Evolutionary conservation across 176 grass and related monocot genomes (phyloP).

Genomic region (Cenchrus purpureus): DNA sequence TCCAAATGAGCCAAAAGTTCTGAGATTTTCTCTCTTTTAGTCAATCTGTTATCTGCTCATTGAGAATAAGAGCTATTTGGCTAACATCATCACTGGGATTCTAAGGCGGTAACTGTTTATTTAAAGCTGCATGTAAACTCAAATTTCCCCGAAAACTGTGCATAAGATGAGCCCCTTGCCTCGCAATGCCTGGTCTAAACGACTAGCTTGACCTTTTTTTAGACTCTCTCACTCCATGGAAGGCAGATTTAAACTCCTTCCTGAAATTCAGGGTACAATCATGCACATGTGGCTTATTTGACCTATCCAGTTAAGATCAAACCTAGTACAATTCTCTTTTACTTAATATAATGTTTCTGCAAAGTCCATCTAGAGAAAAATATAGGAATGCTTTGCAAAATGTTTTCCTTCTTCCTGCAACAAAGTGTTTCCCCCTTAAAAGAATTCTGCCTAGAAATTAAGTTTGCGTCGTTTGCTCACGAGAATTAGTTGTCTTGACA

Average conservation of each 20-base stretch:
- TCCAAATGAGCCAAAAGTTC: constrained; percentile 1
- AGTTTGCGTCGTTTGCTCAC: constrained; percentile 9
- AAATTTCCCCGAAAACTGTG: not conserved
- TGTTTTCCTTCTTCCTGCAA: not conserved
- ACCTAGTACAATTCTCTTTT: not conserved
- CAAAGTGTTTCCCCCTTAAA: not conserved
- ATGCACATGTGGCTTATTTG: not conserved
- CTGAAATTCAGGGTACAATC: not conserved
- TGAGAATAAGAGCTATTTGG: not conserved
- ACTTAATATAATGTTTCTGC: not conserved
- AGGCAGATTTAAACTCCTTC: not conserved
- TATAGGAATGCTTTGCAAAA: not conserved
- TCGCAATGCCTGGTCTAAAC: not conserved
- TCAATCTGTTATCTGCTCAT: not conserved
- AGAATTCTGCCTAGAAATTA: not conserved
- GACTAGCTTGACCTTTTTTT: not conserved
- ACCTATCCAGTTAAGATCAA: not conserved
- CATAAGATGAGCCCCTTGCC: not conserved
- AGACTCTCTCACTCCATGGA: not conserved
- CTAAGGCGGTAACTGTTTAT: not conserved
- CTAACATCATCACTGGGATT: not conserved
- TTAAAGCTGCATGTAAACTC: constrained; percentile 8
- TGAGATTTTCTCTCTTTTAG: not conserved
- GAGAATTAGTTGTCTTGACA: constrained; percentile 44
- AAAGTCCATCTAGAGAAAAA: not conserved